These are phyloP conservation scores for Cladophialophora psammophila DNA, from an alignment of 2,329 filamentous ascomycete species.

Conservation along the genomic window DNA sequence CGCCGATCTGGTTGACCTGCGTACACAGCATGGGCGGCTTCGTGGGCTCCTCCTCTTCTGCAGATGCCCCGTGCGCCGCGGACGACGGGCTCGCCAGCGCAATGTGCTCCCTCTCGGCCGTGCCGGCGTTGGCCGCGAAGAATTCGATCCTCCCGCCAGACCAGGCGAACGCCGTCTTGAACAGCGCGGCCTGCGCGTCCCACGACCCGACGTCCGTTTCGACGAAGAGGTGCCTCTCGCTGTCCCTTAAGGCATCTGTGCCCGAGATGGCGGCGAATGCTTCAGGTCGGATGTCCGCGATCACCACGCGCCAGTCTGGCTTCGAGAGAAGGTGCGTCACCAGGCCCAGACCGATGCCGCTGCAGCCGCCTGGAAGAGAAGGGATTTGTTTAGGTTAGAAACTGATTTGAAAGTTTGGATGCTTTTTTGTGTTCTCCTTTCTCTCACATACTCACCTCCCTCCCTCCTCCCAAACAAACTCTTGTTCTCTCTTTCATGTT, in stretches of 20 bases:
- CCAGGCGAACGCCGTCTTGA: slow-evolving; percentile 56
- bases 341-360: slow-evolving; percentile 67
- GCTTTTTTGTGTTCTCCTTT: no score
- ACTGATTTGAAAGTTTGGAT: neutral
- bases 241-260: slow-evolving; percentile 8
- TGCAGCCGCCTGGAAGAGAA: slow-evolving; percentile 58
- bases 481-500: neutral
- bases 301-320: slow-evolving; percentile 59
- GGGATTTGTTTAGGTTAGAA: neutral
- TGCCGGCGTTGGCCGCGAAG: slow-evolving; percentile 64
- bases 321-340: slow-evolving; percentile 57
- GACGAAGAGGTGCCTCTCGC: slow-evolving; percentile 46
- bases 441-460: no score
- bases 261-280: slow-evolving; percentile 24
- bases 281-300: slow-evolving; percentile 58
- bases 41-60: slow-evolving; percentile 36
- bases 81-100: slow-evolving; percentile 12
- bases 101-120: slow-evolving; percentile 51
- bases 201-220: slow-evolving; percentile 60
- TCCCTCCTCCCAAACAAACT: no score
- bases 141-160: slow-evolving; percentile 55
- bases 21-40: slow-evolving; percentile 47
- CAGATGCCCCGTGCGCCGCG: slow-evolving; percentile 4
- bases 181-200: slow-evolving; percentile 59
- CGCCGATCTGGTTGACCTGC: slow-evolving; percentile 45